Conservation (phyloP, 1,284 basidiomycete genomes). For the Ceratobasidium sp. region DNA sequence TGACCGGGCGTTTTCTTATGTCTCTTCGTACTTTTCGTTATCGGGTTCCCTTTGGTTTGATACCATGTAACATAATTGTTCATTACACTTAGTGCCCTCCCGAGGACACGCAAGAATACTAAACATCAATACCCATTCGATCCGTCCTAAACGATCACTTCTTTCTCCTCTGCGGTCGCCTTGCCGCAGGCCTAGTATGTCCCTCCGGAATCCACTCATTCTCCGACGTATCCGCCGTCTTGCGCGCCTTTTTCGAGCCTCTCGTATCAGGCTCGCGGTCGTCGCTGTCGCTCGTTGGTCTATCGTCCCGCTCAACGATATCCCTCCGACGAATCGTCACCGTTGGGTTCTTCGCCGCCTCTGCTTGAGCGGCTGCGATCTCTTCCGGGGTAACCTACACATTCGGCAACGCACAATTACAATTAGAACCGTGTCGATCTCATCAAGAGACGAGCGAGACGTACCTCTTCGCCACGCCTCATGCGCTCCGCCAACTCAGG, state of each 20-base stretch:
- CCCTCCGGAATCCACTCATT: conserved; percentile 42
- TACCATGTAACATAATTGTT: not conserved
- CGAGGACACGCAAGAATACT: no score
- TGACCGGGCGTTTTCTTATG: not conserved
- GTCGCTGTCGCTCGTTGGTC: conserved; percentile 8
- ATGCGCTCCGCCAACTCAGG: conserved; percentile 42
- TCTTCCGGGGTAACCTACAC: conserved; percentile 37
- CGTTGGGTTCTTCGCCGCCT: conserved; percentile 8
- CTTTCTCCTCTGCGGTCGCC: conserved; percentile 18
- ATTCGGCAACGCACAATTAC: not conserved
- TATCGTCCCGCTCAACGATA: conserved; percentile 33
- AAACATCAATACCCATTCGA: not conserved
- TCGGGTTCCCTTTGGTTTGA: not conserved
- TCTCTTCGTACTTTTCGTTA: not conserved
- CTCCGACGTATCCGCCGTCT: conserved; percentile 1
- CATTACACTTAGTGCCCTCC: no score
- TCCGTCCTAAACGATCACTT: conserved; percentile 2
- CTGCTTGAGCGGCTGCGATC: conserved; percentile 39
- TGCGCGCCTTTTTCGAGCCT: conserved; percentile 17
- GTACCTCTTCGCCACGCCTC: conserved; percentile 39
- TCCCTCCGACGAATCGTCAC: conserved; percentile 26
- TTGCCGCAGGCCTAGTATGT: conserved; percentile 19
- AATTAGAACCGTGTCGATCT: not conserved
- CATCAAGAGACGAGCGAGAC: not conserved
- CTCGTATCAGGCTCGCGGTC: conserved; percentile 27